These are phyloP conservation scores for Candida smagusa DNA, from an alignment of 1,139 yeast genomes.

Conservation along the genomic window DNA sequence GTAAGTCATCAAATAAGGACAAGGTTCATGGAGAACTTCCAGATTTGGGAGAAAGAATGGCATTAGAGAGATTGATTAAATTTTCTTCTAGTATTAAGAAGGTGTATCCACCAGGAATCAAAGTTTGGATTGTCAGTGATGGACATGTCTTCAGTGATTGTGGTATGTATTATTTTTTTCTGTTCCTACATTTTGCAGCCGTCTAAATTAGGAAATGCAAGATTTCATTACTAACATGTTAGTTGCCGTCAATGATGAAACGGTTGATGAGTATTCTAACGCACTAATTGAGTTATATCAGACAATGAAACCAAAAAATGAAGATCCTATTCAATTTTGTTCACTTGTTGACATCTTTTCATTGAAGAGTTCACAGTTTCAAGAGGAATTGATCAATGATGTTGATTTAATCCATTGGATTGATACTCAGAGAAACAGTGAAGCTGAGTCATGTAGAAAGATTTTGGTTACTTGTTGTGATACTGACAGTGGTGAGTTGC, in stretches of 20 bases:
- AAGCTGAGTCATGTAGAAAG: constrained; percentile 37
- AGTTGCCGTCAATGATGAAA: constrained; percentile 48
- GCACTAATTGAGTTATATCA: constrained; percentile 41
- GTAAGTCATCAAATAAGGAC: constrained; percentile 54
- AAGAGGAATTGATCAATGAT: constrained; percentile 17
- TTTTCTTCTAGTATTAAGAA: constrained; percentile 31
- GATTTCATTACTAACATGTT: constrained; percentile 12
- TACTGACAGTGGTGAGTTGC: constrained; percentile 36
- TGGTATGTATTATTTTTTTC: constrained; percentile 25
- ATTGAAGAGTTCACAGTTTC: constrained; percentile 17
- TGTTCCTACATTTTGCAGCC: constrained; percentile 2
- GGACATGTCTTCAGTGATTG: constrained; percentile 69
- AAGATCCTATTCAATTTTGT: constrained; percentile 28
- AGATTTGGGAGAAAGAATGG: constrained; percentile 45
- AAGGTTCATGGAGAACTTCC: constrained; percentile 53
- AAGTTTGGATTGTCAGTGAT: constrained; percentile 57
- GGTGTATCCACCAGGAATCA: constrained; percentile 54
- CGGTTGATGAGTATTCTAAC: constrained; percentile 46
- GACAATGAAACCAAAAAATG: constrained; percentile 22
- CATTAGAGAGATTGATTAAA: constrained; percentile 28
- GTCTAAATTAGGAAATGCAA: constrained; percentile 4
- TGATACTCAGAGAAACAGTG: constrained; percentile 30
- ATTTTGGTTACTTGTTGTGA: constrained; percentile 38
- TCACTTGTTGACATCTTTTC: constrained; percentile 37
- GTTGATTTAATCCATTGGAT: constrained; percentile 30